A percentile compares a stretch with the other conserved stretches of the same genome.
phyloP scores from a whole-genome alignment of 2,329 filamentous ascomycete genomes.

The Hortaea sp. region DNA sequence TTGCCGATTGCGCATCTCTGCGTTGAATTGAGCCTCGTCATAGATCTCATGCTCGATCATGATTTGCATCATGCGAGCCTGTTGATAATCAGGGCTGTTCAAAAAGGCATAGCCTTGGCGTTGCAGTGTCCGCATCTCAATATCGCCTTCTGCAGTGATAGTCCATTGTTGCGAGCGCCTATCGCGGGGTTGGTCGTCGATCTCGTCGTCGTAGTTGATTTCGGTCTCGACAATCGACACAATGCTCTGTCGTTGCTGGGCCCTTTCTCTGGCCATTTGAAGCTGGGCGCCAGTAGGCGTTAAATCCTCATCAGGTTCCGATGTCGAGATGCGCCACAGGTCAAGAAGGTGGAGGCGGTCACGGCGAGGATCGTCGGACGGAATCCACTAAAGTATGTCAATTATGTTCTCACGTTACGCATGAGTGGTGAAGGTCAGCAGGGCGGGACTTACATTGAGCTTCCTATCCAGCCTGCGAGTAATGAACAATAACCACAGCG shows the following conservation, averaged over 20 bases:
- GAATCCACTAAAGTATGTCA: too few relatives aligned
- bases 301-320: background rate
- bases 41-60: too few relatives aligned
- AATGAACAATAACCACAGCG: background rate
- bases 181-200: background rate
- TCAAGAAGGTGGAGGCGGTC: background rate
- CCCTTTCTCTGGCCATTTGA: too few relatives aligned
- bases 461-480: conserved; percentile 1
- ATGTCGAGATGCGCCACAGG: background rate
- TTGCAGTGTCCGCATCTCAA: too few relatives aligned
- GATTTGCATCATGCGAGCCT: too few relatives aligned
- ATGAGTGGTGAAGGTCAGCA: background rate
- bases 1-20: too few relatives aligned
- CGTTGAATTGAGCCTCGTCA: too few relatives aligned
- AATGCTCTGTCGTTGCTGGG: background rate
- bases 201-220: background rate
- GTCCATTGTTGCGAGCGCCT: background rate
- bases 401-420: background rate
- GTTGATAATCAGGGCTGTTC: too few relatives aligned
- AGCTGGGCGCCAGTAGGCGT: too few relatives aligned
- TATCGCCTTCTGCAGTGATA: background rate
- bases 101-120: too few relatives aligned
- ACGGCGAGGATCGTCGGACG: background rate
- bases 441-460: conserved; percentile 1
- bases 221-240: background rate